Conservation (phyloP, 208 protist species). For the Wallacemonas rigidus region DNA sequence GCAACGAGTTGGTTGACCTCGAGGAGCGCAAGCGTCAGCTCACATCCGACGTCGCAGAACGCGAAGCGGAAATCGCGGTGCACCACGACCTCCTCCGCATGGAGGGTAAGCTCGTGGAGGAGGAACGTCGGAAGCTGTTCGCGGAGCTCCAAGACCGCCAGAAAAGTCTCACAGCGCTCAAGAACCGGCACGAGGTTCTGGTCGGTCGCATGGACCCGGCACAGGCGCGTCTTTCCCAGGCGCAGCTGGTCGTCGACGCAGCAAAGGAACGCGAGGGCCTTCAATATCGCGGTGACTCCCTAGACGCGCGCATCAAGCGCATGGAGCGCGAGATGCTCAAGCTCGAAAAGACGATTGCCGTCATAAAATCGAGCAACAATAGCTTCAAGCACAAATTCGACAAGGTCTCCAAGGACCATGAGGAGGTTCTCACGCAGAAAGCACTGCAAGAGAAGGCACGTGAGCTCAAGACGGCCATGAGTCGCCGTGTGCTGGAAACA, state of each 20-base stretch:
- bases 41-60: conserved; percentile 55
- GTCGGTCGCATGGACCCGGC: conserved; percentile 74
- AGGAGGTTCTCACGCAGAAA: conserved; percentile 49
- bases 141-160: conserved; percentile 76
- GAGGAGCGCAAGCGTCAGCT: conserved; percentile 83
- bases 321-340: conserved; percentile 78
- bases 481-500: conserved; percentile 56
- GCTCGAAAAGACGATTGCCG: conserved; percentile 79
- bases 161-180: conserved; percentile 52
- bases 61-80: conserved; percentile 80
- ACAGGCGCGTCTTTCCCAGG: conserved; percentile 68
- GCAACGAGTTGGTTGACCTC: conserved; percentile 67
- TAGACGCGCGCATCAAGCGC: conserved; percentile 77
- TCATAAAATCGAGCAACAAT: conserved; percentile 78
- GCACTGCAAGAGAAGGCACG: conserved; percentile 65
- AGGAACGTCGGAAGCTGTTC: conserved; percentile 72
- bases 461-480: conserved; percentile 68
- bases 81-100: conserved; percentile 81
- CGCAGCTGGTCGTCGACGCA: conserved; percentile 80
- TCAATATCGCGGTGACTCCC: conserved; percentile 78
- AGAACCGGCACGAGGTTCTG: conserved; percentile 77
- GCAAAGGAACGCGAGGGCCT: conserved; percentile 88
- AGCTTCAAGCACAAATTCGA: conserved; percentile 81
- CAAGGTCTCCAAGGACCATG: conserved; percentile 54
- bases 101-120: conserved; percentile 82